Conservation (phyloP, 2,329 filamentous ascomycete genomes). For the Ophiostoma tasmaniense region DNA sequence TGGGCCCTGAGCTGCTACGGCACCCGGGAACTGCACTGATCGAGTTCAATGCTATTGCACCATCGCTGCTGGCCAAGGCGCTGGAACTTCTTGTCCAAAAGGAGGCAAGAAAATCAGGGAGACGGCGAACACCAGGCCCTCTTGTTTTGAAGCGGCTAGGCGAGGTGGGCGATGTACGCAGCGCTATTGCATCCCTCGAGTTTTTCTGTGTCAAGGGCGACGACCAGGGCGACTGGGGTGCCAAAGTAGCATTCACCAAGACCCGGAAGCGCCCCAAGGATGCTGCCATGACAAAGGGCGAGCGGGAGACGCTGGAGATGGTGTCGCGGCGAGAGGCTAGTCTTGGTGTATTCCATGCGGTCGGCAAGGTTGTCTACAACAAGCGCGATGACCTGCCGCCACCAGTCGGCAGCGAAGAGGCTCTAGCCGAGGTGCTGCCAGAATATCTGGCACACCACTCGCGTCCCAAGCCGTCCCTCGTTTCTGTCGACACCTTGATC, state of each 20-base stretch:
- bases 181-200: constrained; percentile 83
- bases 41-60: constrained; percentile 88
- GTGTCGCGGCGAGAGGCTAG: constrained; percentile 82
- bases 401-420: constrained; percentile 31
- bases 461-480: constrained; percentile 55
- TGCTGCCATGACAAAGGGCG: constrained; percentile 59
- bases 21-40: constrained; percentile 73
- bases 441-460: constrained; percentile 48
- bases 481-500: constrained; percentile 66
- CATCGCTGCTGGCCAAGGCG: constrained; percentile 76
- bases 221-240: constrained; percentile 63
- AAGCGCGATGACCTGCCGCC: constrained; percentile 58
- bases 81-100: constrained; percentile 75
- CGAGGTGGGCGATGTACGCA: constrained; percentile 85
- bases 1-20: constrained; percentile 76
- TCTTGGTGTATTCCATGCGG: constrained; percentile 89
- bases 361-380: constrained; percentile 94
- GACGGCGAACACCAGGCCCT: constrained; percentile 67
- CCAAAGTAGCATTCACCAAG: constrained; percentile 63
- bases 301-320: constrained; percentile 69
- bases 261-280: constrained; percentile 53
- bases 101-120: constrained; percentile 69
- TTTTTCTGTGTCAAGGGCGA: constrained; percentile 84
- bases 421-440: constrained; percentile 48
- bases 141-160: constrained; percentile 70